Evolutionary conservation across 305 asterid species (phyloP), one percentile per base, ranked within the genome.

Genomic region (Fraxinus albicans): DNA sequence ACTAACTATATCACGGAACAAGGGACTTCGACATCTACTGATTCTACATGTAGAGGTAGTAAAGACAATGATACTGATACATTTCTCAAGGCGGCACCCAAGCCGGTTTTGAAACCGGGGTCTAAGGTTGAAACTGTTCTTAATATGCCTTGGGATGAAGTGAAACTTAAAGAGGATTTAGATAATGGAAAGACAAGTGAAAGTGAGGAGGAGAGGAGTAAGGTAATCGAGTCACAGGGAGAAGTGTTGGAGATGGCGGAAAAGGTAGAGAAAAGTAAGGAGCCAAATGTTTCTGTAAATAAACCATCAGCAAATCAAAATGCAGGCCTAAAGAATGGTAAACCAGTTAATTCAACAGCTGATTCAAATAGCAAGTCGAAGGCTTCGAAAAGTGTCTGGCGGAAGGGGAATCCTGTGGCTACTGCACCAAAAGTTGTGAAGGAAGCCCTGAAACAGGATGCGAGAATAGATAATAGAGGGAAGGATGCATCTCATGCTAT

Each of bases 161-260:
- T 91, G 2, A 87, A 87, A 80, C 84, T 75, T 82, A 83, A 82
- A 67, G 73, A 77, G 29, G 90, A 79, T 80, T 87, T 90, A 4
- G 88, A 84, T 19, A 76, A 83, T 89, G 94, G 74, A 80, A 89
- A 80, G 83, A 27, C 58, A 60, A 87, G 84, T 65, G 90, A 79
- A 63, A 69, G 60, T 23, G 91, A 83, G 79, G 98, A 92, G 47
- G 95, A 89, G 83, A 91, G 91, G 79, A 93, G 83, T 79, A 93
- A 88, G 87, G 91, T 92, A 80, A 92, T 93, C 67, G 98, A 93
- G 81, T 95, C 97, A 1, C 90, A 93, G 69, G 98, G 96, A 4
- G 97, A 94, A 90, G 98, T 89, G 69, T 84, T 97, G 84, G 97
- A 95, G 90, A 96, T 92, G 90, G 98, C 91, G 3, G 98, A 93